Percentiles rank a stretch among this genome's conserved stretches.
Evolutionary conservation across 2,329 filamentous ascomycete species (phyloP).

Genomic region (Fusarium buxicola): DNA sequence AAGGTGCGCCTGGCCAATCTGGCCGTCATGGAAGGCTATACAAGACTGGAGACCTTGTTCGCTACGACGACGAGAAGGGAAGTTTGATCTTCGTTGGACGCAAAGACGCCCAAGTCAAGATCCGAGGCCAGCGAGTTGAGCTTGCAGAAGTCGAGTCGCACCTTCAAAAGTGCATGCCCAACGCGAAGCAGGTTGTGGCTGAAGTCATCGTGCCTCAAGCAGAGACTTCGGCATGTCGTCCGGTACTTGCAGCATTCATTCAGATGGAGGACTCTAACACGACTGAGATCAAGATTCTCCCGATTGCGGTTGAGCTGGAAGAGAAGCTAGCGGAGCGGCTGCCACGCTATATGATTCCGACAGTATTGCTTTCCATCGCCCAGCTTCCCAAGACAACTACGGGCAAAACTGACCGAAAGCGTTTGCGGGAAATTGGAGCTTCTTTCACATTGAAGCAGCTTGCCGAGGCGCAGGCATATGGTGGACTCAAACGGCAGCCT

Average conservation of each 20-base stretch:
- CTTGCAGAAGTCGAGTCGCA: conserved; percentile 33
- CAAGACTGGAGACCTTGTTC: conserved; percentile 60
- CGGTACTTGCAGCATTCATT: not conserved
- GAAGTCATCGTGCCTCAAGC: conserved; percentile 7
- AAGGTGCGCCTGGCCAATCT: not conserved
- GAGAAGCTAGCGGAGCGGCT: conserved; percentile 8
- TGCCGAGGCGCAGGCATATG: no score
- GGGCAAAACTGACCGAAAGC: conserved; percentile 33
- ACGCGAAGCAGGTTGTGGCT: not conserved
- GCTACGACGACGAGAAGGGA: conserved; percentile 55
- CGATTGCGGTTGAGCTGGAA: no score
- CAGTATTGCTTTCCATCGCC: no score
- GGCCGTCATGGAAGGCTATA: conserved; percentile 48
- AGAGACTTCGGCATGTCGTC: not conserved
- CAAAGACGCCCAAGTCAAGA: conserved; percentile 69
- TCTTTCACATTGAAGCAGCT: conserved; percentile 51
- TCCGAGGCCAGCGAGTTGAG: conserved; percentile 52
- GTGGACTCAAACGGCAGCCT: conserved; percentile 20
- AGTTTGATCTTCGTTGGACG: conserved; percentile 60
- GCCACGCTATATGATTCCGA: conserved; percentile 35
- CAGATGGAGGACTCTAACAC: no score
- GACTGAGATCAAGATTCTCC: no score
- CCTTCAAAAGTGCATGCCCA: no score
- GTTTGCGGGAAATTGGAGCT: conserved; percentile 15
- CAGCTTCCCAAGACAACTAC: conserved; percentile 27